These are phyloP conservation scores for Tolypocladium album DNA, from an alignment of 2,329 filamentous ascomycete species.

Conservation along the genomic window DNA sequence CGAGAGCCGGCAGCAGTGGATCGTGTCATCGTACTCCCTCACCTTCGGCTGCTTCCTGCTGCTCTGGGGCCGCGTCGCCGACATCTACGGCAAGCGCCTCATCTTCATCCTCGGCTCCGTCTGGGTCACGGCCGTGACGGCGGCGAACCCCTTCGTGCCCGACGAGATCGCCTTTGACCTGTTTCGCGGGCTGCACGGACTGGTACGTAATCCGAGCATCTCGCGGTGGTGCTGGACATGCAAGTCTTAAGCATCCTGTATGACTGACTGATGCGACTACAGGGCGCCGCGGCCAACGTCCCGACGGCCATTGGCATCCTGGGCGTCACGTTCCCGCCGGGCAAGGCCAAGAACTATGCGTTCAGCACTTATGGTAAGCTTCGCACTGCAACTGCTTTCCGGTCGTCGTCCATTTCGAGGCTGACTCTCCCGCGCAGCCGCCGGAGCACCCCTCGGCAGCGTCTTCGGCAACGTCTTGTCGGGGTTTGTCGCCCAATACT, in stretches of 20 bases:
- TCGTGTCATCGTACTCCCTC: constrained; percentile 55
- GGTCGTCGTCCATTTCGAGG: background rate
- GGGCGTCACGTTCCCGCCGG: constrained; percentile 55
- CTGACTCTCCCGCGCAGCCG: constrained; percentile 24
- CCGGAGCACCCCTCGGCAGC: constrained; percentile 53
- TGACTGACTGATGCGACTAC: background rate
- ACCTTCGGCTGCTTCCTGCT: constrained; percentile 58
- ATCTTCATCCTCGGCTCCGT: constrained; percentile 55
- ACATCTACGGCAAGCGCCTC: constrained; percentile 54
- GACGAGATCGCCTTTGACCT: constrained; percentile 60
- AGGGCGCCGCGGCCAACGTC: constrained; percentile 58
- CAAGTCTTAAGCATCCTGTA: background rate
- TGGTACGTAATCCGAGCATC: constrained; percentile 22
- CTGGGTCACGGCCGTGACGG: constrained; percentile 49
- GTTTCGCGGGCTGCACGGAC: constrained; percentile 54
- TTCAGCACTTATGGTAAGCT: constrained; percentile 49
- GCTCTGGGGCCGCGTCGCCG: constrained; percentile 56
- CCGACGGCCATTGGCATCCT: constrained; percentile 62
- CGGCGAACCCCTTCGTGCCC: constrained; percentile 51
- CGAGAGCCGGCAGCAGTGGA: constrained; percentile 50
- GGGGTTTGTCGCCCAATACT: constrained; percentile 52
- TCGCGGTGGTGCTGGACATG: background rate
- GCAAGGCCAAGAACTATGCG: constrained; percentile 60
- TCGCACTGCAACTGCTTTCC: background rate
- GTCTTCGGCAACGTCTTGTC: constrained; percentile 55